These are phyloP conservation scores for Oleoguttula mirabilis DNA, from an alignment of 495 filamentous ascomycete genomes.

Conservation along the genomic window DNA sequence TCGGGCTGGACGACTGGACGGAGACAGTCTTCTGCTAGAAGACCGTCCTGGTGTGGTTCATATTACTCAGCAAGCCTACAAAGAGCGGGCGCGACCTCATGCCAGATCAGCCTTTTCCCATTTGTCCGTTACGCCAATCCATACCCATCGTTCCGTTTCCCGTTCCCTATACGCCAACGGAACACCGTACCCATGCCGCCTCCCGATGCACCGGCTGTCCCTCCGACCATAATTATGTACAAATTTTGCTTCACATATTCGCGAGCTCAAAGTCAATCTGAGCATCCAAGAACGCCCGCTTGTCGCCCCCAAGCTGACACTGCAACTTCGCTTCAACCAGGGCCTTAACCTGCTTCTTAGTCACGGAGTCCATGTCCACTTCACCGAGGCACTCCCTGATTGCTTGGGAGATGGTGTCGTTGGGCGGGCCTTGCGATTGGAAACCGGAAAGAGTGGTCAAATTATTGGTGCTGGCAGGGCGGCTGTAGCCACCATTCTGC, in stretches of 20 bases:
- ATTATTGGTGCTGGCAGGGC: slow-evolving; percentile 62
- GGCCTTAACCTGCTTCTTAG: slow-evolving; percentile 86
- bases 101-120: too few species aligned
- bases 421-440: slow-evolving; percentile 50
- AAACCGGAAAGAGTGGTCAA: slow-evolving; percentile 46
- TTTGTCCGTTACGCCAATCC: too few species aligned
- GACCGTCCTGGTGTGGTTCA: too few species aligned
- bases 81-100: too few species aligned
- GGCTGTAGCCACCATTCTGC: slow-evolving; percentile 29
- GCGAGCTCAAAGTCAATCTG: slow-evolving; percentile 89
- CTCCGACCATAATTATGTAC: too few species aligned
- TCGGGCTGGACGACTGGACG: too few species aligned
- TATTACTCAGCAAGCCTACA: too few species aligned
- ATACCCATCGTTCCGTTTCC: too few species aligned
- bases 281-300: slow-evolving; percentile 70
- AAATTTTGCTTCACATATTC: slow-evolving; percentile 58
- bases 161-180: too few species aligned
- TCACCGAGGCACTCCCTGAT: slow-evolving; percentile 74
- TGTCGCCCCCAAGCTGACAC: slow-evolving; percentile 71
- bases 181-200: too few species aligned
- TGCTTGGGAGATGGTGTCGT: slow-evolving; percentile 61
- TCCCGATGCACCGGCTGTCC: too few species aligned
- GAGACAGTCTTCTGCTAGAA: too few species aligned
- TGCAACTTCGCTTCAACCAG: slow-evolving; percentile 87
- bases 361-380: slow-evolving; percentile 88